A percentile compares a stretch with the other conserved stretches of the same genome.
Evolutionary conservation across 2,329 filamentous ascomycete genomes (phyloP).

Genomic region (Westerdykella aurantiaca): DNA sequence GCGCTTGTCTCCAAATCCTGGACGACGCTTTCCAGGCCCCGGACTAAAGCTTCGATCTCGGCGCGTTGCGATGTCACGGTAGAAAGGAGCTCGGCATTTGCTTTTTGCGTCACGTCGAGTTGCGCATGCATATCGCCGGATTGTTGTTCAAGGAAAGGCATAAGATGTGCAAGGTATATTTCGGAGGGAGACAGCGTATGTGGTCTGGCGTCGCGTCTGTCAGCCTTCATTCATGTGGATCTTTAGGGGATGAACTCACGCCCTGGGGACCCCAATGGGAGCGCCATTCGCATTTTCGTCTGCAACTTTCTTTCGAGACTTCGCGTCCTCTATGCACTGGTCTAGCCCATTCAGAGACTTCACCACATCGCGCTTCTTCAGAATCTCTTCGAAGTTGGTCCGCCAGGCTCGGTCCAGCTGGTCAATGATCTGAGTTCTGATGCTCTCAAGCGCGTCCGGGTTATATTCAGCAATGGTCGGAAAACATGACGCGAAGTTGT

Average conservation of each 20-base stretch:
- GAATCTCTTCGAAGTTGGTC: constrained; percentile 56
- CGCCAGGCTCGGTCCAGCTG: constrained; percentile 54
- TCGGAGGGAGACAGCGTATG: constrained; percentile 54
- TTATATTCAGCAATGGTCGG: constrained; percentile 56
- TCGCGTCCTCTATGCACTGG: constrained; percentile 54
- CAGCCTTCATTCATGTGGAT: neutral
- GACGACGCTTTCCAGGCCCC: constrained; percentile 51
- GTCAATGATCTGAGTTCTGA: constrained; percentile 55
- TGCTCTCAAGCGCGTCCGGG: constrained; percentile 50
- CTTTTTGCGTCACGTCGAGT: constrained; percentile 45
- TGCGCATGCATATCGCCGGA: constrained; percentile 46
- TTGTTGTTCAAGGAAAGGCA: constrained; percentile 50
- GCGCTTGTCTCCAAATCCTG: constrained; percentile 51
- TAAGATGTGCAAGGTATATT: constrained; percentile 54
- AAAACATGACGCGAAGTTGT: constrained; percentile 59
- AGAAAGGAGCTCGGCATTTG: constrained; percentile 50
- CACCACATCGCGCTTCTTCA: constrained; percentile 53
- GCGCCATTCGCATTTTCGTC: constrained; percentile 35
- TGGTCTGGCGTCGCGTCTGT: constrained; percentile 38
- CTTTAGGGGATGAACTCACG: constrained; percentile 38
- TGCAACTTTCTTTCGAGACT: constrained; percentile 44
- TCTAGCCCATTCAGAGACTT: constrained; percentile 57
- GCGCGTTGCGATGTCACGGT: constrained; percentile 49
- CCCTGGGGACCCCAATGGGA: constrained; percentile 33
- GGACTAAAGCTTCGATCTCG: constrained; percentile 53